Conservation (phyloP, 306 rosid species). For the Quercus agrifolia region DNA sequence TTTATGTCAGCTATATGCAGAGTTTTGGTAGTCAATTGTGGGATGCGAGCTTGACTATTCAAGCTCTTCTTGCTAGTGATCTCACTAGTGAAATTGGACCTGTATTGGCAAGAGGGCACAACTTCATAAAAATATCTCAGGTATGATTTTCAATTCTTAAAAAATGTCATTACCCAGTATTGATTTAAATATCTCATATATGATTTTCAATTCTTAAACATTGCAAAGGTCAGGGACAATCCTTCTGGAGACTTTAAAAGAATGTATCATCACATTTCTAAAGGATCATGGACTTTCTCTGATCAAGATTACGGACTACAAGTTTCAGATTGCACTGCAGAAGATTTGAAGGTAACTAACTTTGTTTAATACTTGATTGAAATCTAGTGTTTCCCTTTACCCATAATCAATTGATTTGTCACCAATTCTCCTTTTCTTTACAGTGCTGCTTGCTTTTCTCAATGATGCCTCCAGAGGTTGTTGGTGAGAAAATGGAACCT, state of each 20-base stretch:
- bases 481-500: conserved; percentile 70
- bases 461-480: conserved; percentile 52
- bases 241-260: conserved; percentile 58
- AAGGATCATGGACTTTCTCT: conserved; percentile 84
- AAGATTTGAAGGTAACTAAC: conserved; percentile 54
- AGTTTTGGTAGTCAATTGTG: conserved; percentile 52
- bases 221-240: conserved; percentile 47
- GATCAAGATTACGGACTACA: conserved; percentile 89
- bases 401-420: neutral
- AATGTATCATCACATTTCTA: conserved; percentile 75
- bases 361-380: neutral
- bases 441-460: conserved; percentile 68
- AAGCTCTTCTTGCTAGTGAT: conserved; percentile 31
- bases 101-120: conserved; percentile 14
- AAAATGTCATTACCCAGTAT: neutral
- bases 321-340: conserved; percentile 82
- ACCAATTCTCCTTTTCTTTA: neutral
- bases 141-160: conserved; percentile 9
- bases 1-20: conserved; percentile 13
- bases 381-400: neutral
- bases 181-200: neutral
- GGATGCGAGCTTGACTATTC: conserved; percentile 30
- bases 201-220: neutral
- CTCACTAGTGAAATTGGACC: conserved; percentile 19
- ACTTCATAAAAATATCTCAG: conserved; percentile 35